Evolutionary conservation across 768 basidiomycete species (phyloP).

Genomic region (Auriscalpium microsporum): DNA sequence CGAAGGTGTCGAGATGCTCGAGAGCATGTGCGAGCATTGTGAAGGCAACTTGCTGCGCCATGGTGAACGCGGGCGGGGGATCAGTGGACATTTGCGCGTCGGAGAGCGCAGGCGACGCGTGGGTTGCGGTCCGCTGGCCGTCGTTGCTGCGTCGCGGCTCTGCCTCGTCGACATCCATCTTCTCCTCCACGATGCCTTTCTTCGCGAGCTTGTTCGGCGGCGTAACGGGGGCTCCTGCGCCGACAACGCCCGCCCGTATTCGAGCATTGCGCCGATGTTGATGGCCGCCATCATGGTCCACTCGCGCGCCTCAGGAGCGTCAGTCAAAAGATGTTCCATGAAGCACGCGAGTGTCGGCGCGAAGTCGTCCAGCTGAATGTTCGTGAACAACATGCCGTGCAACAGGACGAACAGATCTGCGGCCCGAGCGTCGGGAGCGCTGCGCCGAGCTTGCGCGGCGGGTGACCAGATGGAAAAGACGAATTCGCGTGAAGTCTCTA

Average conservation of each 20-base stretch:
- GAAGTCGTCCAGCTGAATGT: conserved; percentile 91
- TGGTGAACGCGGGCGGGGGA: conserved; percentile 55
- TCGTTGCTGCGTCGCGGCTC: conserved; percentile 18
- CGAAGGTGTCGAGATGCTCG: conserved; percentile 48
- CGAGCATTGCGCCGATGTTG: conserved; percentile 74
- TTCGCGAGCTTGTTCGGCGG: conserved; percentile 31
- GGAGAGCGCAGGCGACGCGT: conserved; percentile 26
- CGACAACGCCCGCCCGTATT: conserved; percentile 66
- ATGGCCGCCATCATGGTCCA: conserved; percentile 97
- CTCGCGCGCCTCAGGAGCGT: conserved; percentile 72
- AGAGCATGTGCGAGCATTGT: conserved; percentile 68
- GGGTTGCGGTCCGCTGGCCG: conserved; percentile 22
- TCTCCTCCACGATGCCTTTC: conserved; percentile 24
- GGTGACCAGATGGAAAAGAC: conserved; percentile 83
- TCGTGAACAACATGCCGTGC: conserved; percentile 96
- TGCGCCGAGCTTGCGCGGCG: conserved; percentile 61
- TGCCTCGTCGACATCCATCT: conserved; percentile 61
- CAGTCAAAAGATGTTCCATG: conserved; percentile 77
- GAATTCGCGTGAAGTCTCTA: conserved; percentile 81
- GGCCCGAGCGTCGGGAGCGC: conserved; percentile 62
- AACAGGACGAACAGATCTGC: conserved; percentile 84
- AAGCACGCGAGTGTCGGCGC: conserved; percentile 71
- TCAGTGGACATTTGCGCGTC: conserved; percentile 20
- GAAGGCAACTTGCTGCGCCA: conserved; percentile 75
- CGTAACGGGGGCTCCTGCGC: conserved; percentile 29